These are phyloP conservation scores for Piper betle DNA, from an alignment of 164 flowering plant species.

Conservation along the genomic window DNA sequence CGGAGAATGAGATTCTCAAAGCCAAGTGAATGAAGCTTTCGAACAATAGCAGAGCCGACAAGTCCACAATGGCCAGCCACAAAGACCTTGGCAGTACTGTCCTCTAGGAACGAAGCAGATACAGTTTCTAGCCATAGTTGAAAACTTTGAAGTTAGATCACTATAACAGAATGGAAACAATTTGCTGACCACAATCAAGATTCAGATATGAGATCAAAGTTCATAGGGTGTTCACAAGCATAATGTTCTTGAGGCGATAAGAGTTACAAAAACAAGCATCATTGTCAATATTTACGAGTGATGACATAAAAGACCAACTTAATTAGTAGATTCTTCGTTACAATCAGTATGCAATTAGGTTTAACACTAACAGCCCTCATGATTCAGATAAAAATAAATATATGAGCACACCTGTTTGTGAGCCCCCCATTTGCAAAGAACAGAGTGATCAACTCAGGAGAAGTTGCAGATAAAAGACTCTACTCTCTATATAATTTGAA, in stretches of 20 bases:
- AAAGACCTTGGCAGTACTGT: constrained; percentile 67
- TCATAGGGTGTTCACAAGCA: not conserved
- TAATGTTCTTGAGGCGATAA: not conserved
- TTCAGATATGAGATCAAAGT: not conserved
- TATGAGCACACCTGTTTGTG: not conserved
- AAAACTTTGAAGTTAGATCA: not conserved
- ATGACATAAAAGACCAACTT: no score
- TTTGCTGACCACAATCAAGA: not conserved
- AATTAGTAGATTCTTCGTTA: not conserved
- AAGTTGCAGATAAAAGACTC: no score
- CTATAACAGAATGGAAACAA: no score
- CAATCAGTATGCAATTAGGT: not conserved
- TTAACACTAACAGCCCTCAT: not conserved
- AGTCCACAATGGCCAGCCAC: constrained; percentile 88
- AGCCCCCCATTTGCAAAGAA: not conserved
- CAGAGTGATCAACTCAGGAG: no score
- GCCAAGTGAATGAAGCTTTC: constrained; percentile 41
- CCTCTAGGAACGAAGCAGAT: constrained; percentile 12
- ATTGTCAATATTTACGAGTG: not conserved
- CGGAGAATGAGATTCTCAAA: constrained; percentile 57
- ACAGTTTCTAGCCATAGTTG: not conserved
- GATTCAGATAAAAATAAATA: not conserved
- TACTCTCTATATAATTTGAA: no score
- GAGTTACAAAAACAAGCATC: no score
- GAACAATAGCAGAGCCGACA: constrained; percentile 80